These are phyloP conservation scores for Ensete glaucum DNA, from an alignment of 176 grass and related monocot genomes.

Conservation along the genomic window DNA sequence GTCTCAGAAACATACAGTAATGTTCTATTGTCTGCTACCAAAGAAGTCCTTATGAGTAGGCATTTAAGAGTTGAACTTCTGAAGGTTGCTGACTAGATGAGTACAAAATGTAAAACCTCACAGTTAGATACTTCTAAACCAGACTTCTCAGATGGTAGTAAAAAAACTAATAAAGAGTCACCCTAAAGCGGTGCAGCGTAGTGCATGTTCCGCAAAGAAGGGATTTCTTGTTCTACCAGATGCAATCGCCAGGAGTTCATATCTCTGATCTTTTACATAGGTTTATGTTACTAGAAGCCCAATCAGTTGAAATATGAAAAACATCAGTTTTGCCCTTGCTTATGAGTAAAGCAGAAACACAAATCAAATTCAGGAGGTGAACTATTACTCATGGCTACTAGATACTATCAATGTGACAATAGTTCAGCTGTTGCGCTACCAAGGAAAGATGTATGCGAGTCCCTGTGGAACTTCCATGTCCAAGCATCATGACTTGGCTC, in stretches of 20 bases:
- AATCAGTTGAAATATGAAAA: not conserved
- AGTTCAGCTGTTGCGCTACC: not conserved
- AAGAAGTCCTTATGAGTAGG: not conserved
- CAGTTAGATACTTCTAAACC: not conserved
- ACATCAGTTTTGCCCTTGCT: not conserved
- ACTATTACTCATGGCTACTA: not conserved
- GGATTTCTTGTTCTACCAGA: not conserved
- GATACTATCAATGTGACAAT: not conserved
- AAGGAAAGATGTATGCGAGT: not conserved
- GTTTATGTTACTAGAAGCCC: not conserved
- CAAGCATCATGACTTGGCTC: not conserved
- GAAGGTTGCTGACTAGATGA: not conserved
- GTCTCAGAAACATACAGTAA: not conserved
- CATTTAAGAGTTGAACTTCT: not conserved
- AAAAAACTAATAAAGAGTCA: not conserved
- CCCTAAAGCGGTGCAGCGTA: not conserved
- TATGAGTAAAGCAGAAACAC: not conserved
- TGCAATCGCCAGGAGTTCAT: not conserved
- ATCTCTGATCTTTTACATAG: not conserved
- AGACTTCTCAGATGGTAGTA: not conserved
- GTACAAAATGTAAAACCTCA: not conserved
- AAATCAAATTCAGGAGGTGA: not conserved
- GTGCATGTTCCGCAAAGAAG: not conserved
- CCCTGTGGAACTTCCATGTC: not conserved
- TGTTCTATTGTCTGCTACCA: not conserved